Evolutionary conservation across 2,329 filamentous ascomycete genomes (phyloP).

Genomic region (Sarocladiaceae sp.): DNA sequence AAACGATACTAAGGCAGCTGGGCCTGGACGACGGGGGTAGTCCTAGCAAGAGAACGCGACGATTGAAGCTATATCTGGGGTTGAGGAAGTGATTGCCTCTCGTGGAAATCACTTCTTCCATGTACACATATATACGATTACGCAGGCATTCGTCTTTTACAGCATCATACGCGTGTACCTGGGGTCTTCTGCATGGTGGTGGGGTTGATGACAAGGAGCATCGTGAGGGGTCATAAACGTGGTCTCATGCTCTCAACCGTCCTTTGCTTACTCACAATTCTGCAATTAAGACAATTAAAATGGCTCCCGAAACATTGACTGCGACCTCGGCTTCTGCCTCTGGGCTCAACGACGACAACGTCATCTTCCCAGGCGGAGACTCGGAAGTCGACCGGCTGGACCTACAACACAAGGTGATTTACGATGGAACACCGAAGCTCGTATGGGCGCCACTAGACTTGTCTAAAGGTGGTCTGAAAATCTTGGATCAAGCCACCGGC

Average conservation of each 20-base stretch:
- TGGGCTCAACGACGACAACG: background rate
- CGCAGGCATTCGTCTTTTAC: too few species aligned
- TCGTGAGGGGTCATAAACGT: too few species aligned
- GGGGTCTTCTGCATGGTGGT: too few species aligned
- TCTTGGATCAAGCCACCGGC: background rate
- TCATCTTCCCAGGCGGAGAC: background rate
- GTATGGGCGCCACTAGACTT: background rate
- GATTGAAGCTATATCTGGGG: background rate
- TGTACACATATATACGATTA: too few species aligned
- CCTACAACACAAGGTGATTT: background rate
- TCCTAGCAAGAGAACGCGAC: background rate
- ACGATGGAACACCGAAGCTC: background rate
- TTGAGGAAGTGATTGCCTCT: constrained; percentile 5
- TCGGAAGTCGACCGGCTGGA: background rate
- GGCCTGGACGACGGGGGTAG: background rate
- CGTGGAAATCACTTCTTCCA: too few species aligned
- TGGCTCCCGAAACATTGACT: too few species aligned
- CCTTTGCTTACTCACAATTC: too few species aligned
- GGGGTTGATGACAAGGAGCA: too few species aligned
- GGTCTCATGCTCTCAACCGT: too few species aligned
- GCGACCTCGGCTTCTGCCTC: background rate
- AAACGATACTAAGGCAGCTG: background rate
- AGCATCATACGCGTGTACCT: too few species aligned
- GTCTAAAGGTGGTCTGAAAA: background rate
- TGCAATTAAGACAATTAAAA: too few species aligned